Base-by-base conservation (phyloP, 2,329 filamentous ascomycete species). In the Botryotinia globosa region DNA sequence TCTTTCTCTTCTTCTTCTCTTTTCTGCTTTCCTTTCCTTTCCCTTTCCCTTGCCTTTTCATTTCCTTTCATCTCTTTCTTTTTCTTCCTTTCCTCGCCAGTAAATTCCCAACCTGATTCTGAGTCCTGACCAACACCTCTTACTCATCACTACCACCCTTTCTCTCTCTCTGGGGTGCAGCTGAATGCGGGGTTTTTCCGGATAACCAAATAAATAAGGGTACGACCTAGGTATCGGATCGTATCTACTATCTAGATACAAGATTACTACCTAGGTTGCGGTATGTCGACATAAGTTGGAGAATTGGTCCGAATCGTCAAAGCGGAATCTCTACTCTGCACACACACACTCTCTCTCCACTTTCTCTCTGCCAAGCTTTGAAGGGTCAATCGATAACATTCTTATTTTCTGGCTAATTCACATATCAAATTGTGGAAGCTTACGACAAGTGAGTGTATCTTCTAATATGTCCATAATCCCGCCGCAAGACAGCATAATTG, bases 161-260 rank as follows among this genome's bases (percentile, higher is more conserved):
- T 54, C 45, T 29, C 64, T 29, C 64, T 67, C 64, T 67, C 64
- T 63, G 61, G 61, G 61, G 61, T 63, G 16, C 61, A 62, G 59
- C 59, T 42, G 37, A 67, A 18, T 56, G 64, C 64, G 64, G 64
- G 64, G 65, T 68, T 32, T 32, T 54, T 34, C 34, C 25, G 25
- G 37, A 16, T 54, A 54, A 18, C 34, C 12, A n/a, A 22, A 29
- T 56, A 29, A 54, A 56, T 56, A 56, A 56, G 34, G 45, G 34
- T 51, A n/a, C 12, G 14, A 7, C 48, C 48, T n/a, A 54, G 48
- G 25, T n/a, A 54, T 54, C 48, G 45, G 9, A 51, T 51, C 48
- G 48, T n/a, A 54, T 54, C 48, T 32, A 2, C 25, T n/a, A 54
- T 54, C 48, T 14, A 54, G 48, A n/a, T 56, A 29, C 51, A 56